Evolutionary conservation across 176 grass and related monocot species (phyloP).

Genomic region (Poa annua): DNA sequence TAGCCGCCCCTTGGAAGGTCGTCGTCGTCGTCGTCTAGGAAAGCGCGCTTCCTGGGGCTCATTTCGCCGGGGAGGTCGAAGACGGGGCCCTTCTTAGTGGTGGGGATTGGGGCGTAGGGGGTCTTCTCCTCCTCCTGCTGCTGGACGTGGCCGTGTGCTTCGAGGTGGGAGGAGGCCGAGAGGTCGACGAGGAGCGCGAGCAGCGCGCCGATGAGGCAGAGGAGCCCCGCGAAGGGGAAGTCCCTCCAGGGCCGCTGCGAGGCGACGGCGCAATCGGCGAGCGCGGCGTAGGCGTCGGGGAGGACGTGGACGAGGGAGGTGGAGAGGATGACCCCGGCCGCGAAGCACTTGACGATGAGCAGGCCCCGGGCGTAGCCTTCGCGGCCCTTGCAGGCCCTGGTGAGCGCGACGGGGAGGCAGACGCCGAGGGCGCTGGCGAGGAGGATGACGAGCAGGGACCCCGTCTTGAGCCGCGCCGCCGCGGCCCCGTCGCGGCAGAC

Average conservation of each 20-base stretch:
- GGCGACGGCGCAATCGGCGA: slow-evolving; percentile 74
- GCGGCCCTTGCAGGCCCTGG: slow-evolving; percentile 63
- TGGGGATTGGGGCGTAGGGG: slow-evolving; percentile 59
- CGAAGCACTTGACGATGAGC: slow-evolving; percentile 96
- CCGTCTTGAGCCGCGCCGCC: slow-evolving; percentile 57
- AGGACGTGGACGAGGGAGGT: slow-evolving; percentile 96
- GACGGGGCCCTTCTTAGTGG: slow-evolving; percentile 40
- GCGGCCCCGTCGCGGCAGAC: slow-evolving; percentile 57
- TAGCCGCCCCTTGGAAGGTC: not conserved
- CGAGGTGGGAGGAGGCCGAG: slow-evolving; percentile 72
- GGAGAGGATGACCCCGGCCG: slow-evolving; percentile 94
- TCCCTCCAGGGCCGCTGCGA: slow-evolving; percentile 66
- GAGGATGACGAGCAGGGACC: slow-evolving; percentile 59
- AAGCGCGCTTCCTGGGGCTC: slow-evolving; percentile 53
- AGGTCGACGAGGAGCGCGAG: slow-evolving; percentile 94
- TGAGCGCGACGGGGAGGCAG: slow-evolving; percentile 83
- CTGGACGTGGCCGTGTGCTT: slow-evolving; percentile 41
- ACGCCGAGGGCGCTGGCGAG: slow-evolving; percentile 68
- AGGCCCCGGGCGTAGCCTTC: slow-evolving; percentile 58
- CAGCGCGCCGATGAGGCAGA: slow-evolving; percentile 81
- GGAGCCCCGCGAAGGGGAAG: slow-evolving; percentile 91
- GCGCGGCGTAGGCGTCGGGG: slow-evolving; percentile 83
- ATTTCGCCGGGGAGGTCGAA: slow-evolving; percentile 61
- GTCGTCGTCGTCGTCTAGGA: not conserved
- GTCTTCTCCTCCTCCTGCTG: not conserved